These are phyloP conservation scores for Coniochaeta ligniaria DNA, from an alignment of 2,329 filamentous ascomycete species.

Conservation along the genomic window DNA sequence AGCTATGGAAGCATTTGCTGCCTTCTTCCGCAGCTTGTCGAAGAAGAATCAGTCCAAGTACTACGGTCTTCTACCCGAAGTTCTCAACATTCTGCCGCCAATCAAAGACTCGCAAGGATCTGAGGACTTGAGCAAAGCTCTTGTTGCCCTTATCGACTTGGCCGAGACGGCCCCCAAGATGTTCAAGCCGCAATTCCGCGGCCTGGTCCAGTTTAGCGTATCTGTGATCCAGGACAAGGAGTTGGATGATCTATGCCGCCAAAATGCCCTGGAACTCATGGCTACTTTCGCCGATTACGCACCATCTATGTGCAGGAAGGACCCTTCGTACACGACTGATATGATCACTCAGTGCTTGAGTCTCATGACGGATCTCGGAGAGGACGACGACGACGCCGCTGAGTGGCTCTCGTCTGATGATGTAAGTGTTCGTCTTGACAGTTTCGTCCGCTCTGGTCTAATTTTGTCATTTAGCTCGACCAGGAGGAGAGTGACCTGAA, in stretches of 20 bases:
- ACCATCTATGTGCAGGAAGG: slow-evolving; percentile 90
- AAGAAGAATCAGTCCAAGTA: slow-evolving; percentile 90
- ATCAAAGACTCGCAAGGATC: slow-evolving; percentile 89
- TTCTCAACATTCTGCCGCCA: slow-evolving; percentile 89
- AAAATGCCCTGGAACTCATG: slow-evolving; percentile 95
- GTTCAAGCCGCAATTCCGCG: slow-evolving; percentile 93
- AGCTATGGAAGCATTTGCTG: slow-evolving; percentile 93
- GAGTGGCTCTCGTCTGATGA: slow-evolving; percentile 95
- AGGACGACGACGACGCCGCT: slow-evolving; percentile 87
- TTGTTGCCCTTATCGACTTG: slow-evolving; percentile 86
- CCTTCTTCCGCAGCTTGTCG: slow-evolving; percentile 85
- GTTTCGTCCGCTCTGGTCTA: neutral
- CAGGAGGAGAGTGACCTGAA: slow-evolving; percentile 95
- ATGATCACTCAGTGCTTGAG: slow-evolving; percentile 99
- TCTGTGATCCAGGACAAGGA: slow-evolving; percentile 96
- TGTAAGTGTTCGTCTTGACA: slow-evolving; percentile 41
- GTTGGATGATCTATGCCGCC: slow-evolving; percentile 78
- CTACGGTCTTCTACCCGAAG: slow-evolving; percentile 77
- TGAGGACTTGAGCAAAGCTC: slow-evolving; percentile 82
- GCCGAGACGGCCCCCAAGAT: slow-evolving; percentile 94
- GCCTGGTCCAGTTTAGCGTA: slow-evolving; percentile 86
- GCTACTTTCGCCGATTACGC: slow-evolving; percentile 95
- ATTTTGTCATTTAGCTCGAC: slow-evolving; percentile 55
- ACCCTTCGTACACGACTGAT: slow-evolving; percentile 81
- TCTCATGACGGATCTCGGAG: slow-evolving; percentile 93